These are phyloP conservation scores for Plectosphaerella cucumerina DNA, from an alignment of 2,329 filamentous ascomycete species.

Conservation along the genomic window DNA sequence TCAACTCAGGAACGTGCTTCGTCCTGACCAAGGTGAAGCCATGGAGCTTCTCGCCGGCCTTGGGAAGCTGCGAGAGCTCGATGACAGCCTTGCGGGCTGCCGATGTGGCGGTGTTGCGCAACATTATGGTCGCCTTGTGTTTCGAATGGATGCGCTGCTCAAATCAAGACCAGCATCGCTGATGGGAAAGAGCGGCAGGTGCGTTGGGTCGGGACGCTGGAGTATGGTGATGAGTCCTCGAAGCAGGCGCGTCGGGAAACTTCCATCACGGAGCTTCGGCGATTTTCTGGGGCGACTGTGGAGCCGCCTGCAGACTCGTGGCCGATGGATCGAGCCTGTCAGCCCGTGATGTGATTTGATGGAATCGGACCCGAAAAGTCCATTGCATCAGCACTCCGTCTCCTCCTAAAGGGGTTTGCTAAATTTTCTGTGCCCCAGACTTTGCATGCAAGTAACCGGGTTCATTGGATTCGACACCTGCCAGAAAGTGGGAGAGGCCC, in stretches of 20 bases:
- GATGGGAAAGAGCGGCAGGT: neutral
- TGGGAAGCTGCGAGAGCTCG: conserved; percentile 70
- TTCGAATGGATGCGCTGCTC: neutral
- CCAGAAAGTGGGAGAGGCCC: too few relatives aligned
- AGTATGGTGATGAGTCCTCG: neutral
- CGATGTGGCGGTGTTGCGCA: conserved; percentile 38
- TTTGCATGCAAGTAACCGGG: too few relatives aligned
- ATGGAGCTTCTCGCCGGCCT: conserved; percentile 79
- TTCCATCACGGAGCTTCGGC: neutral
- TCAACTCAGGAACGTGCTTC: conserved; percentile 90
- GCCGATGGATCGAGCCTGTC: too few relatives aligned
- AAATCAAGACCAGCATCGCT: neutral
- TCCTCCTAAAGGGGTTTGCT: too few relatives aligned
- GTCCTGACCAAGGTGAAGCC: conserved; percentile 87
- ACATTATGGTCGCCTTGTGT: conserved; percentile 30
- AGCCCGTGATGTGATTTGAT: too few relatives aligned
- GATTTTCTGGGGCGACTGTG: neutral
- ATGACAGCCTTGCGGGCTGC: conserved; percentile 63
- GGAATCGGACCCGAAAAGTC: too few relatives aligned
- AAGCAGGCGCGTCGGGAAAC: neutral
- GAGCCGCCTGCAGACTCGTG: neutral
- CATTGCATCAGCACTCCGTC: too few relatives aligned
- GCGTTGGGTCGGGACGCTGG: neutral
- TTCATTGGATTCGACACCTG: too few relatives aligned
- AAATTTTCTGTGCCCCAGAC: too few relatives aligned